Conservation (phyloP, 148 eudicot genomes). For the Arbutus unedo region DNA sequence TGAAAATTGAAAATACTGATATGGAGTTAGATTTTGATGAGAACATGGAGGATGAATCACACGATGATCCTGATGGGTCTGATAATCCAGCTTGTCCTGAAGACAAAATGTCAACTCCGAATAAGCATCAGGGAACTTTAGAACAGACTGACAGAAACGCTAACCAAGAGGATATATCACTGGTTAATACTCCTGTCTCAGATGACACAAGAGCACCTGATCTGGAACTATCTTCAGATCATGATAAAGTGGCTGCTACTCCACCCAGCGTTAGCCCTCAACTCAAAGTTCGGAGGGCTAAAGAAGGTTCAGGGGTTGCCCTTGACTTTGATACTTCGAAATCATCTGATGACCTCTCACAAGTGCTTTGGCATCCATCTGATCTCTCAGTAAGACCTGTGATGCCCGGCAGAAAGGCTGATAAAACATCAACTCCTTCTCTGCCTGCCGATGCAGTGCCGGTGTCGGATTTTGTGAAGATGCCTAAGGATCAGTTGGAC, state of each 20-base stretch:
- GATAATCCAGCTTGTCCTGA: conserved; percentile 44
- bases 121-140: conserved; percentile 31
- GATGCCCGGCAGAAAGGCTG: conserved; percentile 89
- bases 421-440: conserved; percentile 53
- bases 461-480: conserved; percentile 69
- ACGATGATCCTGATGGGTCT: conserved; percentile 72
- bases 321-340: conserved; percentile 54
- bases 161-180: conserved; percentile 36
- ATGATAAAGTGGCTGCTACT: conserved; percentile 39
- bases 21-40: conserved; percentile 99
- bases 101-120: conserved; percentile 37
- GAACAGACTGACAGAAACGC: conserved; percentile 35
- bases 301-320: conserved; percentile 46
- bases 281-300: conserved; percentile 48
- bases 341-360: conserved; percentile 56
- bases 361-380: conserved; percentile 95
- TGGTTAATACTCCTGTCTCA: conserved; percentile 25
- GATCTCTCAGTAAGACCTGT: conserved; percentile 98
- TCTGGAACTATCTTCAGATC: conserved; percentile 53
- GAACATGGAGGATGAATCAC: conserved; percentile 72
- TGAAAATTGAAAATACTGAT: conserved; percentile 89
- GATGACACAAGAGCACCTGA: conserved; percentile 42
- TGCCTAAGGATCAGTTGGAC: conserved; percentile 70
- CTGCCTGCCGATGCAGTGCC: conserved; percentile 67
- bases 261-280: conserved; percentile 73